A percentile compares a stretch with the other conserved stretches of the same genome.
phyloP scores from a whole-genome alignment of 2,329 filamentous ascomycete genomes.

The Colletotrichum chlorophyti region DNA sequence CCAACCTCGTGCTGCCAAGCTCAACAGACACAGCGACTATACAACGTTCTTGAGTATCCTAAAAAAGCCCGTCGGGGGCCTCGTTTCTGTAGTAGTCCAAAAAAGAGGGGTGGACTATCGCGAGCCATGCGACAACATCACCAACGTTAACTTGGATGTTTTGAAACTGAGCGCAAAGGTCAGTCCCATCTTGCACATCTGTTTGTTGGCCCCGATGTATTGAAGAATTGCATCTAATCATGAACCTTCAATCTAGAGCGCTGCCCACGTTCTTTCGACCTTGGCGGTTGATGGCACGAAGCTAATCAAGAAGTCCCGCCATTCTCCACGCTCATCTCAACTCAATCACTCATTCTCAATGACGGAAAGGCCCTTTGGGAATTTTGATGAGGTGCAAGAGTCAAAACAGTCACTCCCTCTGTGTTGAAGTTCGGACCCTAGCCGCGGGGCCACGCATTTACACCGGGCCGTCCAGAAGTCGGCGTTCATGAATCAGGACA shows the following conservation, averaged over 20 bases:
- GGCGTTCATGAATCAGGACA: too few species aligned
- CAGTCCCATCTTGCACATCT: neutral
- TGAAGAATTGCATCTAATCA: too few species aligned
- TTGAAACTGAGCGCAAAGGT: constrained; percentile 39
- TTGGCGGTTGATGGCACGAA: constrained; percentile 30
- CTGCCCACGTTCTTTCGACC: constrained; percentile 19
- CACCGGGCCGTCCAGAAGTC: constrained; percentile 2
- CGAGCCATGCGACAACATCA: constrained; percentile 46
- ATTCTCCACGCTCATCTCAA: too few species aligned
- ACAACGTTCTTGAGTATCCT: constrained; percentile 63
- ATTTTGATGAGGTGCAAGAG: too few species aligned
- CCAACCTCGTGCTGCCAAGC: constrained; percentile 33
- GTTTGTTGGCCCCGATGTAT: too few species aligned
- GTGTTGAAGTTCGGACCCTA: too few species aligned
- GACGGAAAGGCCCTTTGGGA: neutral
- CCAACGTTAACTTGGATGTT: constrained; percentile 44
- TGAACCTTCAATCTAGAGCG: neutral
- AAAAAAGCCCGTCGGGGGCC: constrained; percentile 58
- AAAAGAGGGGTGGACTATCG: too few species aligned
- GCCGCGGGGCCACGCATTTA: too few species aligned
- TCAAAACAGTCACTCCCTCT: too few species aligned
- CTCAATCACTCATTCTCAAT: too few species aligned
- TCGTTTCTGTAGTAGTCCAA: too few species aligned
- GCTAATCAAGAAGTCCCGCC: constrained; percentile 18
- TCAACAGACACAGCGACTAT: constrained; percentile 63